Evolutionary conservation across 1,284 basidiomycete species (phyloP), one percentile per base, ranked within the genome.

Genomic region (Gymnopus androsaceus): DNA sequence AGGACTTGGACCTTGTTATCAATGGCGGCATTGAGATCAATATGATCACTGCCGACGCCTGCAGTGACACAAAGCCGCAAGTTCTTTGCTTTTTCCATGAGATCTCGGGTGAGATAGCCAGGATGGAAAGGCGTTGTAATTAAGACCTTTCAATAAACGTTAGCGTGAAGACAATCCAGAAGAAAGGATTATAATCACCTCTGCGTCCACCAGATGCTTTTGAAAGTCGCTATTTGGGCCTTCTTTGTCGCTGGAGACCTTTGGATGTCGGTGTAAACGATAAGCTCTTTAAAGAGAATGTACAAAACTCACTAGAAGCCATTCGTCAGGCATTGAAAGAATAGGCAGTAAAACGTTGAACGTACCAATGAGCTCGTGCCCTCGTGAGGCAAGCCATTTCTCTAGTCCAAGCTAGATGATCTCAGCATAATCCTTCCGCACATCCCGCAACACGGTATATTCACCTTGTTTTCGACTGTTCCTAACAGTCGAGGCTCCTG

Each of bases 101-200:
- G 76, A 8, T 94, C 92, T 37, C 76, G 80, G 5, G 92, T 94
- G 59, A 95, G 82, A 75, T 97, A 96, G 60, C 87, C 93, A 44
- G 92, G 92, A 71, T 93, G 89, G 85, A 94, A 97, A 12, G 95
- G 94, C 0, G 94, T 96, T n/a, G 93, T 95, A 72, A 95, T 92
- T 64, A 89, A 71, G 57, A 91, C 79, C 69, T 90, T 87, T 42
- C 84, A 82, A 83, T 82, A 33, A 47, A 27, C 19, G 23, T 47
- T 2, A 42, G 51, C 12, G 14, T 9, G 8, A 14, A 15, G 7
- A 19, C 19, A 17, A 19, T 21, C n/a, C 17, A 19, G 11, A 17
- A 25, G 19, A 12, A 28, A 21, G 50, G 40, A 27, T 37, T n/a
- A 7, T 41, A 40, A 41, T 4, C 23, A 40, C 85, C 59, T 50